Base-by-base conservation (phyloP, 2,329 filamentous ascomycete species). In the Cladosporium austrohemisphaericum region DNA sequence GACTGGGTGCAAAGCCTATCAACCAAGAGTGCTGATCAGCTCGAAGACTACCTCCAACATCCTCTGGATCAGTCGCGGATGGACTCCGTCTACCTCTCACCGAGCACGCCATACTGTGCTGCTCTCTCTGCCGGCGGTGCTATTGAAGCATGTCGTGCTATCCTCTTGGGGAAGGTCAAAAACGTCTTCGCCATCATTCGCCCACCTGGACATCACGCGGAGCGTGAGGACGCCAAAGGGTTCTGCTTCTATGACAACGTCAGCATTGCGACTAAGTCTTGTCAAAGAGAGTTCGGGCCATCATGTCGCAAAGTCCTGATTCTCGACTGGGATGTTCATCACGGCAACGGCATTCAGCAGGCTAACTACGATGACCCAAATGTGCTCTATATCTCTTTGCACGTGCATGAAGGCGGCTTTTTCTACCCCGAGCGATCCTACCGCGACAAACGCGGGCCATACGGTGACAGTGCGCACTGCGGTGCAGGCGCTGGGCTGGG, bases 201-300 rank as follows among this genome's bases (percentile, higher is more conserved):
- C 11, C 93, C 93, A 2, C 93, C 93, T 0, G 93, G 93, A 0
- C 93, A 98, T 62, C 93, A 98, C 67, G 93, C 93, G 1, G 93
- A 98, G 65, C 84, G 82, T 51, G 79, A 93, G 60, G 76, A 83
- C 28, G 81, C 92, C 1, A 93, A 95, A 78, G 93, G 93, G 0
- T 98, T 98, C 64, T 98, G 93, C 66, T 80, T 97, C 52, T 97
- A 97, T 73, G 96, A 98, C 72, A 98, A 98, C 62, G 93, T 97
- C 3, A 90, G 88, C 16, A 86, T 98, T 51, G 92, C 91, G 1
- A 85, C 90, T n/a, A 85, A 82, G 52, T 86, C 91, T 10, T 96
- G 91, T 64, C 90, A 95, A 65, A 73, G 78, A 46, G 83, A 90
- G 52, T 93, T 87, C 58, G 87, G 87, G 1, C 81, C 92, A 3